Evolutionary conservation across 139 green algal genomes (phyloP).

Genomic region (Desmodesmus armatus): DNA sequence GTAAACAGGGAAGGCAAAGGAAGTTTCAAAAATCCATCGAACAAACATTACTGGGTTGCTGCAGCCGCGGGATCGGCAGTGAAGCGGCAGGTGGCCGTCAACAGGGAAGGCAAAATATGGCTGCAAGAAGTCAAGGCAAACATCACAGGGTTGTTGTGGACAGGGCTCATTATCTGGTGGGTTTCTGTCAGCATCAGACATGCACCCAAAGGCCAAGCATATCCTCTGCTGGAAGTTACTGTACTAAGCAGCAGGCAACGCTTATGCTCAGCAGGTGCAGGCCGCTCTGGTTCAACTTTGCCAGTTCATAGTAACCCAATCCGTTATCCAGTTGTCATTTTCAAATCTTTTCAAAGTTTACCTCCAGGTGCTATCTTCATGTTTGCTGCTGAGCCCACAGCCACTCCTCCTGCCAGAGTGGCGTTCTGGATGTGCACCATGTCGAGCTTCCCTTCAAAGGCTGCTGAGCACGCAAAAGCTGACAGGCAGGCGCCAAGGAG

Average conservation of each 20-base stretch:
- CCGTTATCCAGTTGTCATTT: neutral
- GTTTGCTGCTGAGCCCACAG: slow-evolving; percentile 44
- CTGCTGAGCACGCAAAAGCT: slow-evolving; percentile 26
- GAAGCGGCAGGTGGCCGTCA: neutral
- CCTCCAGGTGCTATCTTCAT: slow-evolving; percentile 33
- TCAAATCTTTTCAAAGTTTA: neutral
- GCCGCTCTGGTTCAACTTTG: slow-evolving; percentile 40
- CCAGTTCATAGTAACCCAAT: neutral
- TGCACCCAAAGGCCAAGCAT: too few relatives aligned
- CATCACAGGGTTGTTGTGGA: neutral
- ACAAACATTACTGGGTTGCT: neutral
- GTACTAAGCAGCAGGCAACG: neutral
- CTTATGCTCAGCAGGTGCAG: slow-evolving; percentile 47
- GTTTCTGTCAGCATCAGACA: neutral
- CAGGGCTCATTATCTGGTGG: neutral
- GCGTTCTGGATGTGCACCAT: slow-evolving; percentile 54
- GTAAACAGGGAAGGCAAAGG: neutral
- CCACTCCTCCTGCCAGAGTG: slow-evolving; percentile 44
- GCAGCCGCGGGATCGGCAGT: neutral
- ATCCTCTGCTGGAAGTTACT: too few relatives aligned
- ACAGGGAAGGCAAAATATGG: neutral
- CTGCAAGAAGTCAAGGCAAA: neutral
- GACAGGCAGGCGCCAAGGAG: slow-evolving; percentile 43
- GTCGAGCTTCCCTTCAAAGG: slow-evolving; percentile 26
- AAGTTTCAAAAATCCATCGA: neutral